Conservation (phyloP, 441 rosid genomes). For the Hypseocharis bilobata region DNA sequence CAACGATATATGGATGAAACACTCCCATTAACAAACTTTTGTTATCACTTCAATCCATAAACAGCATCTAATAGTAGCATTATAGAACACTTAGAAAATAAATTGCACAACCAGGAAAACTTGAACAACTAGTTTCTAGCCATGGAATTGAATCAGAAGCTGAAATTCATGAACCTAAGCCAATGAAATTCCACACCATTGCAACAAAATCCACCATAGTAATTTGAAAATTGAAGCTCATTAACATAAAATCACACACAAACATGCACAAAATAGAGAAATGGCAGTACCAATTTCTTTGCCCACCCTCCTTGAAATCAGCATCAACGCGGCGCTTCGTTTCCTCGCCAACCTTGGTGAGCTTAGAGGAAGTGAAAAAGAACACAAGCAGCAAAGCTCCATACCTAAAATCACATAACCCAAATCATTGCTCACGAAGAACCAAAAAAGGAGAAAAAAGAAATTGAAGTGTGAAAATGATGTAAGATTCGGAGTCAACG, state of each 20-base stretch:
- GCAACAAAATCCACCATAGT: no score
- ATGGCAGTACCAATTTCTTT: conserved; percentile 59
- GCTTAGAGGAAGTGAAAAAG: conserved; percentile 74
- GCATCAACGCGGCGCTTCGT: conserved; percentile 64
- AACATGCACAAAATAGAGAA: no score
- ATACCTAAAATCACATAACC: conserved; percentile 35
- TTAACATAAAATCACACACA: no score
- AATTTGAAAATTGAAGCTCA: no score
- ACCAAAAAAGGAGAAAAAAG: not conserved
- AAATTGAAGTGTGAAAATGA: not conserved
- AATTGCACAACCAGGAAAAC: not conserved
- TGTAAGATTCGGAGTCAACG: not conserved
- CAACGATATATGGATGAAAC: not conserved
- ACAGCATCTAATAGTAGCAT: no score
- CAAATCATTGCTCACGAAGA: not conserved
- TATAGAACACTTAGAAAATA: not conserved
- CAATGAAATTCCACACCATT: no score
- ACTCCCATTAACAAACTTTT: no score
- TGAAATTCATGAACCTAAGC: no score
- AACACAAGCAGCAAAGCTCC: conserved; percentile 69
- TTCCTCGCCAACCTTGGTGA: conserved; percentile 75
- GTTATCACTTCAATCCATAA: no score
- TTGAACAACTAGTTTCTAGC: no score
- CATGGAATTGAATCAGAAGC: no score
- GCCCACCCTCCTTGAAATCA: conserved; percentile 85